Percentiles rank a stretch among this genome's conserved stretches.
phyloP scores from a whole-genome alignment of 2,329 filamentous ascomycete genomes.

The Ophiosphaerella korrae region DNA sequence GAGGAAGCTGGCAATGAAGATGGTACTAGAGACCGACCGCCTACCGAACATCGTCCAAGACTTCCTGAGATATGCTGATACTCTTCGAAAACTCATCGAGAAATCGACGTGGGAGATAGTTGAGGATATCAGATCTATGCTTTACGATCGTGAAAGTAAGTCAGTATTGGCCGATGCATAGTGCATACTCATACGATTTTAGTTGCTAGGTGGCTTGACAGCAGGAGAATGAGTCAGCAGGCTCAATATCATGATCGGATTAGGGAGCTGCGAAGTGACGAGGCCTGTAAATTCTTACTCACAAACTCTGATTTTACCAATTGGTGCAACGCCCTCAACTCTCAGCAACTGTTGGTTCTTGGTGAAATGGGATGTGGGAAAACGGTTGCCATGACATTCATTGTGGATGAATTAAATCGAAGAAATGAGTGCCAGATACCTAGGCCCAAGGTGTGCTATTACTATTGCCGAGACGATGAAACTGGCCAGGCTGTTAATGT shows the following conservation, averaged over 20 bases:
- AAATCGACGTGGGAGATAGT: slow-evolving; percentile 15
- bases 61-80: slow-evolving; percentile 10
- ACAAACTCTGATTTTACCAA: slow-evolving; percentile 6
- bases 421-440: slow-evolving; percentile 10
- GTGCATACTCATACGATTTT: not conserved
- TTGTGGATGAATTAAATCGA: slow-evolving; percentile 11
- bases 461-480: slow-evolving; percentile 15
- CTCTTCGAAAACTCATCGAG: slow-evolving; percentile 12
- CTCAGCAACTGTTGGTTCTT: slow-evolving; percentile 5
- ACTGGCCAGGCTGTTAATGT: slow-evolving; percentile 10
- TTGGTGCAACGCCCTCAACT: slow-evolving; percentile 4
- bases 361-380: slow-evolving; percentile 14
- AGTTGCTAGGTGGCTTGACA: not conserved
- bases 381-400: slow-evolving; percentile 9
- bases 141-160: slow-evolving; percentile 17
- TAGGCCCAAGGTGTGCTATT: slow-evolving; percentile 12
- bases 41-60: slow-evolving; percentile 14
- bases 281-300: slow-evolving; percentile 14
- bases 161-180: not conserved
- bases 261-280: slow-evolving; percentile 9
- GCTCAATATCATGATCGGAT: slow-evolving; percentile 8
- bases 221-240: slow-evolving; percentile 1
- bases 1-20: slow-evolving; percentile 9
- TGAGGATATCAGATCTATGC: slow-evolving; percentile 12
- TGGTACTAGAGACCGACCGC: slow-evolving; percentile 13